Percentiles rank a stretch among this genome's conserved stretches.
Evolutionary conservation across 306 rosid species (phyloP).

Genomic region (Lablab purpureus): DNA sequence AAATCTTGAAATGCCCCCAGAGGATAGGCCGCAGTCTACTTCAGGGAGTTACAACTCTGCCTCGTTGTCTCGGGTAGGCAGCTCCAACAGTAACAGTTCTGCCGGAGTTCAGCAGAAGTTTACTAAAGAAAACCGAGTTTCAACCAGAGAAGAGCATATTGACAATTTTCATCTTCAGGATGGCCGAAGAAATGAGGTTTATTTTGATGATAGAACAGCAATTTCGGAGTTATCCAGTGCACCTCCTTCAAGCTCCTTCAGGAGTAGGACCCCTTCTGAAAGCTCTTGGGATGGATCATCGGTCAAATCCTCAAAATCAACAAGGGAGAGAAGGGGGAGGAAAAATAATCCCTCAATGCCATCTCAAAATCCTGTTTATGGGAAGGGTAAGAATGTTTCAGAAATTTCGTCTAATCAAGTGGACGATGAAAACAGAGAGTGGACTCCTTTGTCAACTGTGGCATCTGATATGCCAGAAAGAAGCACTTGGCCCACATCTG

Average conservation of each 20-base stretch:
- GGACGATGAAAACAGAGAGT: slow-evolving; percentile 78
- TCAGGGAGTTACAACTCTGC: slow-evolving; percentile 69
- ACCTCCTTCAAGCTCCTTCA: slow-evolving; percentile 59
- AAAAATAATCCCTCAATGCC: slow-evolving; percentile 51
- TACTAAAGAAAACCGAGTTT: slow-evolving; percentile 63
- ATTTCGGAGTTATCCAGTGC: slow-evolving; percentile 61
- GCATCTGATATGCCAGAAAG: slow-evolving; percentile 68
- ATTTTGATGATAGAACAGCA: slow-evolving; percentile 70
- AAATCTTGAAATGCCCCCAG: slow-evolving; percentile 74
- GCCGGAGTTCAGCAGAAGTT: slow-evolving; percentile 62
- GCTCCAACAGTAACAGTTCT: slow-evolving; percentile 61
- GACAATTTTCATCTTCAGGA: slow-evolving; percentile 79
- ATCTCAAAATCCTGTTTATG: slow-evolving; percentile 51
- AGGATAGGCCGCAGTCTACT: slow-evolving; percentile 82
- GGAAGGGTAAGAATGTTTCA: slow-evolving; percentile 72
- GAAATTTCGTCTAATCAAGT: slow-evolving; percentile 68
- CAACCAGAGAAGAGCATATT: slow-evolving; percentile 57
- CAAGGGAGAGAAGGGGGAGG: slow-evolving; percentile 79
- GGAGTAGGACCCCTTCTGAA: slow-evolving; percentile 81
- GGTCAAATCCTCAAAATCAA: slow-evolving; percentile 75
- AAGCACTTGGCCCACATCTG: slow-evolving; percentile 56
- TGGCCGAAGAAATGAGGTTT: slow-evolving; percentile 67
- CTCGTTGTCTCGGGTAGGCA: slow-evolving; percentile 56
- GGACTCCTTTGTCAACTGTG: slow-evolving; percentile 58
- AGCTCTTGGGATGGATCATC: slow-evolving; percentile 93